A percentile compares a stretch with the other conserved stretches of the same genome.
phyloP scores from a whole-genome alignment of 1,284 basidiomycete species.

The Fistulinella cinereoalba region DNA sequence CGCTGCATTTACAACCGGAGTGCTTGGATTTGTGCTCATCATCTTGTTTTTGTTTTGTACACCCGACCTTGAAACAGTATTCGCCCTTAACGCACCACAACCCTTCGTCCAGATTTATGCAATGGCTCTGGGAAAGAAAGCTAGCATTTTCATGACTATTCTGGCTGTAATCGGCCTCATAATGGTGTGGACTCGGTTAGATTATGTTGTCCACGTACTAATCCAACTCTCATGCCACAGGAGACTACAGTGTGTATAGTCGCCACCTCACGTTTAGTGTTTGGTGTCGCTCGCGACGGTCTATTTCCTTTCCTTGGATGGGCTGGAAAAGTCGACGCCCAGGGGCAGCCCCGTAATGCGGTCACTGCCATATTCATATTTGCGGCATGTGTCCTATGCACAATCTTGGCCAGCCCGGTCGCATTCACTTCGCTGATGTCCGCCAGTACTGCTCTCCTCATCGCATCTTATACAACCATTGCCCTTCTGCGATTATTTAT shows the following conservation, averaged over 20 bases:
- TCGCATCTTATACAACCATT: constrained; percentile 80
- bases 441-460: constrained; percentile 77
- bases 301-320: constrained; percentile 77
- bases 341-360: constrained; percentile 76
- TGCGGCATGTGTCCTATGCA: constrained; percentile 68
- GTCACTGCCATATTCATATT: constrained; percentile 81
- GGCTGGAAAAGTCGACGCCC: constrained; percentile 69
- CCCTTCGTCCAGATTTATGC: constrained; percentile 86
- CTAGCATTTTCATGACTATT: constrained; percentile 79
- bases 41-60: constrained; percentile 86
- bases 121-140: constrained; percentile 72
- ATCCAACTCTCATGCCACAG: background rate
- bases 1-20: constrained; percentile 70
- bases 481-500: constrained; percentile 65
- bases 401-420: constrained; percentile 81
- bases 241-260: background rate
- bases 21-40: constrained; percentile 69
- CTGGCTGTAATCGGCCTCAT: constrained; percentile 77
- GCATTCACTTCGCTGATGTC: constrained; percentile 85
- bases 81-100: constrained; percentile 75
- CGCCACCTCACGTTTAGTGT: constrained; percentile 68
- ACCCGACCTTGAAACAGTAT: constrained; percentile 71
- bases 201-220: background rate
- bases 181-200: constrained; percentile 57
- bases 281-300: constrained; percentile 85